Conservation (phyloP, 2,329 filamentous ascomycete species). For the Gnomoniopsis smithogilvyi region DNA sequence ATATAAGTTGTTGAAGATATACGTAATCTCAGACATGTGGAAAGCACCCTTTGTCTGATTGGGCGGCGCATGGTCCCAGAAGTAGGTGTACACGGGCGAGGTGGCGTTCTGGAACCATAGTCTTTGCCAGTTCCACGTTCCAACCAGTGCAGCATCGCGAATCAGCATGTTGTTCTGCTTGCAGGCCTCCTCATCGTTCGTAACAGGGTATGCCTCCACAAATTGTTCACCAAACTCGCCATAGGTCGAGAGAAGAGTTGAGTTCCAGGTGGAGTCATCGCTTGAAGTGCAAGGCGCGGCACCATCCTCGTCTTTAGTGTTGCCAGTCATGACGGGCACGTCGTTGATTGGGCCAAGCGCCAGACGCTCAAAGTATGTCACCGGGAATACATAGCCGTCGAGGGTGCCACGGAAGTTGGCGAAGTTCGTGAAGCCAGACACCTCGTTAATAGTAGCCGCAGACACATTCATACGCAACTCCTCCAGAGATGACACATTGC, state of each 20-base stretch:
- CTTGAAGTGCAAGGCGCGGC: conserved; percentile 22
- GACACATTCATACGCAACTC: conserved; percentile 16
- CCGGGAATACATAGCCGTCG: conserved; percentile 22
- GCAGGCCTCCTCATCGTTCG: conserved; percentile 19
- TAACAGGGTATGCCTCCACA: conserved; percentile 21
- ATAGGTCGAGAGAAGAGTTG: neutral
- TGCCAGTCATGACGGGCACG: conserved; percentile 28
- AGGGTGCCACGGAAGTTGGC: conserved; percentile 12
- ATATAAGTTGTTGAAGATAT: conserved; percentile 34
- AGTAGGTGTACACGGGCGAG: neutral
- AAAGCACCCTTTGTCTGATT: conserved; percentile 32
- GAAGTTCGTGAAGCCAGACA: conserved; percentile 9
- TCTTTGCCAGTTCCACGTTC: conserved; percentile 23
- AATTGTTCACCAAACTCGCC: conserved; percentile 15
- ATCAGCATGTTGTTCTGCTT: conserved; percentile 22
- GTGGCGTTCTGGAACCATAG: conserved; percentile 20
- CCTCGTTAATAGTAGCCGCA: conserved; percentile 7
- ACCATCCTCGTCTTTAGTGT: conserved; percentile 28
- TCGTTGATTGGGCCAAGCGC: conserved; percentile 23
- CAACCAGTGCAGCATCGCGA: conserved; percentile 25
- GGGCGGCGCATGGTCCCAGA: conserved; percentile 28
- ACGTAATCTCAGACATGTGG: conserved; percentile 36
- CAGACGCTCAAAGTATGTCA: conserved; percentile 25
- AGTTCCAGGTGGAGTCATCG: conserved; percentile 19
- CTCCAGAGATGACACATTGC: no score